Conservation (phyloP, 768 basidiomycete genomes). For the Serendipita indica region DNA sequence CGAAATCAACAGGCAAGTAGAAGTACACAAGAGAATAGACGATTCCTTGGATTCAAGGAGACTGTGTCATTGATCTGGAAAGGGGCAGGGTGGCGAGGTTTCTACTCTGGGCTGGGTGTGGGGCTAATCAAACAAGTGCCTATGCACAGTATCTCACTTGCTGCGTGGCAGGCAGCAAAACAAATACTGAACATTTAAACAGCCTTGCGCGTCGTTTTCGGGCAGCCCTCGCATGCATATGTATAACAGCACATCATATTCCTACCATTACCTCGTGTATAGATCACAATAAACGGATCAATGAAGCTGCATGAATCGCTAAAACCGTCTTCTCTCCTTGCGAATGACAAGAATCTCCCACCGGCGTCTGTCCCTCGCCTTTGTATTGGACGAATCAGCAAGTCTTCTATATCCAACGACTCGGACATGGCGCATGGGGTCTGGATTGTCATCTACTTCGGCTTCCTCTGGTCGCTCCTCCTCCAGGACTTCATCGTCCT, state of each 20-base stretch:
- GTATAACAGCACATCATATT: not conserved
- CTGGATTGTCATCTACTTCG: constrained; percentile 60
- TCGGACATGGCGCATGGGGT: constrained; percentile 38
- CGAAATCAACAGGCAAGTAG: constrained; percentile 94
- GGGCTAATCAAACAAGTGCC: constrained; percentile 92
- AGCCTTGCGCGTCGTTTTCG: not conserved
- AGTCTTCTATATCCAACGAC: constrained; percentile 35
- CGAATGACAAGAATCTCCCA: constrained; percentile 38
- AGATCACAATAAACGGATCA: not conserved
- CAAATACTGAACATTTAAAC: constrained; percentile 29
- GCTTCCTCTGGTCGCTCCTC: constrained; percentile 65
- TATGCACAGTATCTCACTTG: constrained; percentile 86
- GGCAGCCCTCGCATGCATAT: not conserved
- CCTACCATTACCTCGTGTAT: not conserved
- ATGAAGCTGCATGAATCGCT: not conserved
- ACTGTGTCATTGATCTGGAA: constrained; percentile 54
- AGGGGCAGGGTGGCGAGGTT: constrained; percentile 65
- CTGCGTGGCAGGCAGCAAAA: constrained; percentile 79
- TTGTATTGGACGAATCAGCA: constrained; percentile 20
- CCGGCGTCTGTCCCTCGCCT: constrained; percentile 28
- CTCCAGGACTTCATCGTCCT: constrained; percentile 65
- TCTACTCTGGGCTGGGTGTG: constrained; percentile 81
- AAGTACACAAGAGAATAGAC: constrained; percentile 50
- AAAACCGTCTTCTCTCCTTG: constrained; percentile 10
- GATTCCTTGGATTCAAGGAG: constrained; percentile 65